Evolutionary conservation across 1,284 basidiomycete species (phyloP).

Genomic region (Cerioporus squamosus): DNA sequence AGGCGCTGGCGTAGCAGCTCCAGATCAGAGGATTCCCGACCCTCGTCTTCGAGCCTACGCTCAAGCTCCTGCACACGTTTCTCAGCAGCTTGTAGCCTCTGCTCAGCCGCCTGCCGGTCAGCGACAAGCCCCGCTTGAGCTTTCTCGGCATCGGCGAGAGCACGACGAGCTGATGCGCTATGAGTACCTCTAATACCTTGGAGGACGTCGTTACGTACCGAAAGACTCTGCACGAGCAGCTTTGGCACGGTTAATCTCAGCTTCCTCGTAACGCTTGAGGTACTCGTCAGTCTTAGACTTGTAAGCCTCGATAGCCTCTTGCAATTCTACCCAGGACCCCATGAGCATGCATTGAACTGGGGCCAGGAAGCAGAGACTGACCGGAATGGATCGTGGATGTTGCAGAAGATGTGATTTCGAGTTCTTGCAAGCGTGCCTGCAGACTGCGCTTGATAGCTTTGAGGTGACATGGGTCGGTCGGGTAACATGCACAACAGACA

Average conservation of each 20-base stretch:
- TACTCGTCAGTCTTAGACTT: conserved; percentile 66
- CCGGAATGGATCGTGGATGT: conserved; percentile 65
- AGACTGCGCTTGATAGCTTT: conserved; percentile 64
- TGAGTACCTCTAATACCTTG: neutral
- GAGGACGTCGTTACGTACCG: conserved; percentile 42
- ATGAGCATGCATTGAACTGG: neutral
- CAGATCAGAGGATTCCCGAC: conserved; percentile 69
- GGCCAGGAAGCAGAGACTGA: conserved; percentile 28
- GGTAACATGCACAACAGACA: neutral
- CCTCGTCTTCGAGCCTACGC: conserved; percentile 68
- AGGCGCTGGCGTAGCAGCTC: conserved; percentile 66
- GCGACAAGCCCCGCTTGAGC: conserved; percentile 53
- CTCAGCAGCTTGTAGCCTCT: conserved; percentile 56
- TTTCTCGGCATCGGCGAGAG: conserved; percentile 68
- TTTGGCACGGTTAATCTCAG: conserved; percentile 71
- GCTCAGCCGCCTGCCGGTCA: conserved; percentile 59
- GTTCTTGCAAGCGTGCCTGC: conserved; percentile 65
- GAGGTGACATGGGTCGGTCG: conserved; percentile 2
- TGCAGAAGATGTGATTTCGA: conserved; percentile 64
- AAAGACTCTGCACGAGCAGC: conserved; percentile 66
- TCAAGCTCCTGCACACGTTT: conserved; percentile 65
- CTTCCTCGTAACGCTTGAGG: conserved; percentile 67
- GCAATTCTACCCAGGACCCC: conserved; percentile 49
- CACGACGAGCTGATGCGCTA: conserved; percentile 54
- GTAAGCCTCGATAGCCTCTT: conserved; percentile 66